Base-by-base conservation (phyloP, 2,329 filamentous ascomycete species). In the Geoglossum cookeanum region DNA sequence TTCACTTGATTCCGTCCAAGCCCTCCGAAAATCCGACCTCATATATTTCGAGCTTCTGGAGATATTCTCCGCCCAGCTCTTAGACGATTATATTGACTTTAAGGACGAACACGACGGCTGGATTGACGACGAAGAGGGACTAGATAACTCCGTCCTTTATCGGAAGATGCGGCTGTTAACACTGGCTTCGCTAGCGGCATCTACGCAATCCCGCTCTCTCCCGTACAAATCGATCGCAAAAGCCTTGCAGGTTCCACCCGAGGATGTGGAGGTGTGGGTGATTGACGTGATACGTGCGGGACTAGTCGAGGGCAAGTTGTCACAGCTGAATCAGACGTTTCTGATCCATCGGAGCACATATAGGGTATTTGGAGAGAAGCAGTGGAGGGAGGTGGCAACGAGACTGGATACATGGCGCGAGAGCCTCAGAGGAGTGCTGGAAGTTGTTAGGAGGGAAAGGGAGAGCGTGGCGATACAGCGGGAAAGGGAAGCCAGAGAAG, bases 281-380 rank as follows among this genome's bases (percentile, higher is more conserved):
- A 98, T 98, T 66, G 92, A 98, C 70, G 90, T 94, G 64, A 96
- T 98, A 72, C 87, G 92, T 63, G 88, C 90, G 53, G 89, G 90
- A 37, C 81, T 98, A 42, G 87, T 98, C 56, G 92, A 98, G 75
- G 92, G 92, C 68, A 94, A 94, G 74, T 81, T 98, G 64, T 92
- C 86, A 59, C 92, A 98, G 75, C 79, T 91, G 69, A 89, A 88
- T 69, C 81, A 87, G 69, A 86, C 91, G 61, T 97, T 98, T 78
- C 78, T 96, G 57, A 88, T 98, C 61, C 92, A 98, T 77, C 83
- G 92, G 69, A 88, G 88, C 65, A 95, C 89, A 60, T 96, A 97
- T 78, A 84, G 92, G 61, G 90, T 96, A 57, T 98, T 98, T 67
- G 88, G 88, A 64, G 88, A 95, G 75, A 94, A 94, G 78, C 92